These are phyloP conservation scores for Colletotrichum plurivorum DNA, from an alignment of 2,329 filamentous ascomycete genomes.

Conservation along the genomic window DNA sequence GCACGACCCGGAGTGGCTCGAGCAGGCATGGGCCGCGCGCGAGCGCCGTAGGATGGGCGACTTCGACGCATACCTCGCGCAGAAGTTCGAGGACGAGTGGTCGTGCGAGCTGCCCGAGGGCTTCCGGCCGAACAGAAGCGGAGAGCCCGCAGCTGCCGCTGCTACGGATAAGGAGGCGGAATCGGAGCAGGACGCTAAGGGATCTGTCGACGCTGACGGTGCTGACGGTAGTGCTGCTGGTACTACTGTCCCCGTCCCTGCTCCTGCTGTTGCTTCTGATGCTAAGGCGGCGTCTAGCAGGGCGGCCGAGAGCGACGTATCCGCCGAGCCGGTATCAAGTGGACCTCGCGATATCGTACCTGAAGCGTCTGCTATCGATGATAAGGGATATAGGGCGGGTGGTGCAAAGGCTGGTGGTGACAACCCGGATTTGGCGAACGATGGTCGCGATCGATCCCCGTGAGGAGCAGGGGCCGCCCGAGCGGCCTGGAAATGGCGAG, in stretches of 20 bases:
- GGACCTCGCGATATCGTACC: too few relatives aligned
- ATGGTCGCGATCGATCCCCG: too few relatives aligned
- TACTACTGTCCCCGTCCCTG: background rate
- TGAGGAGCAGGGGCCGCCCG: too few relatives aligned
- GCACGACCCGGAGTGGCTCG: conserved; percentile 68
- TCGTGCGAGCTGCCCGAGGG: conserved; percentile 55
- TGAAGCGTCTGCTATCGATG: too few relatives aligned
- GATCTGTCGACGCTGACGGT: background rate
- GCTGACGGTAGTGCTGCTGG: background rate
- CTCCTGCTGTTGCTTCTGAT: background rate
- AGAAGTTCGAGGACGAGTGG: conserved; percentile 65
- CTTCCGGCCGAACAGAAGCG: conserved; percentile 43
- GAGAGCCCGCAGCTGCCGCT: background rate
- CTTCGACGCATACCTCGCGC: conserved; percentile 63
- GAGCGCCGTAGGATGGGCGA: conserved; percentile 62
- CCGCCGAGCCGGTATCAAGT: too few relatives aligned
- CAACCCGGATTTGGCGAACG: too few relatives aligned
- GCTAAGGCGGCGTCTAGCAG: background rate
- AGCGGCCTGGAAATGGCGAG: too few relatives aligned
- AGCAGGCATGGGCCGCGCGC: conserved; percentile 66
- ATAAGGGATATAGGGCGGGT: too few relatives aligned
- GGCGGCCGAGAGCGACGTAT: too few relatives aligned
- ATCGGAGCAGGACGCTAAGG: background rate
- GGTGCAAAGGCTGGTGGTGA: too few relatives aligned
- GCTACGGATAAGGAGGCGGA: conserved; percentile 1